Evolutionary conservation across 2,329 filamentous ascomycete species (phyloP), one percentile per base, ranked within the genome.

Genomic region (Nothopassalora personata): DNA sequence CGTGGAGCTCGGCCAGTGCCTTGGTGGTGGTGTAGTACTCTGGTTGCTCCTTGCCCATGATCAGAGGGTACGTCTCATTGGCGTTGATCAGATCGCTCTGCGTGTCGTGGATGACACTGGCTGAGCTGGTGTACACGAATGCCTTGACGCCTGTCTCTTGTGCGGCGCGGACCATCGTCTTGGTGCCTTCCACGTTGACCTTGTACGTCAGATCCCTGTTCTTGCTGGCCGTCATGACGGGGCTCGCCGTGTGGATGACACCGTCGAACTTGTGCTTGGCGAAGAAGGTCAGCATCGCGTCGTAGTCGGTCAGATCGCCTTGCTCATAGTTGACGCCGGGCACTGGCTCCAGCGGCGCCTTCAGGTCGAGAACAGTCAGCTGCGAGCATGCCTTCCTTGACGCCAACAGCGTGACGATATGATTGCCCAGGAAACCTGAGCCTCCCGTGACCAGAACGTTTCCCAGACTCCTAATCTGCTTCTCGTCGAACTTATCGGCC

Each of bases 21-120:
- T 81, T 81, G 48, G 79, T 80, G 7, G 75, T 76, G 13, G 75
- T 77, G 69, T 81, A 81, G 70, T 80, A 79, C 62, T 80, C 78
- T 10, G 77, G 77, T 68, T 81, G 79, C 28, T 71, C 69, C 23
- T 74, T 70, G 50, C 77, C 78, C 58, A 75, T 75, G 31, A 79
- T 71, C 58, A 77, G 64, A 19, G 77, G 76, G 68, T 76, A 81
- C 51, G 73, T 69, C 68, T 81, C 79, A 62, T 81, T 75, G 23
- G 77, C 80, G 61, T 81, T 78, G 63, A 79, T 68, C 45, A 83
- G 71, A 64, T 80, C 74, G 48, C 67, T 73, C 46, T 70, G 64
- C 9, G 72, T 75, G 63, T 79, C 77, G 54, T 79, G 75, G 43
- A 81, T 73, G 23, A 82, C 76, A 46, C 78, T 80, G 5, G 80